These are phyloP conservation scores for Linum trigynum DNA, from an alignment of 345 rosid genomes.

Conservation along the genomic window DNA sequence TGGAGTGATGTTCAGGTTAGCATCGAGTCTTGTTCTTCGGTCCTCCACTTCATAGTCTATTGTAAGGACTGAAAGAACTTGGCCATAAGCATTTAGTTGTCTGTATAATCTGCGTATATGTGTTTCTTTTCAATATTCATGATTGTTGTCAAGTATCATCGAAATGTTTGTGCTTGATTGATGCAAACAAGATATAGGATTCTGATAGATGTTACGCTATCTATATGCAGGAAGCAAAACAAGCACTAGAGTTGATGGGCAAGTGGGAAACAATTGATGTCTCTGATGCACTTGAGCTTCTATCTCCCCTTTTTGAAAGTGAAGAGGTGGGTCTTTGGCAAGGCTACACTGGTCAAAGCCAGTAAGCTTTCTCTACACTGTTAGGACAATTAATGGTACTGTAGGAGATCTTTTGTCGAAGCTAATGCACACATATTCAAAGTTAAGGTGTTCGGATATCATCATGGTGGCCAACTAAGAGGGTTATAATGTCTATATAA, in stretches of 20 bases:
- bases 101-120: background rate
- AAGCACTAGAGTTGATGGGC: constrained; percentile 81
- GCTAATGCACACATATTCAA: background rate
- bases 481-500: too few species aligned
- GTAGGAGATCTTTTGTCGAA: background rate
- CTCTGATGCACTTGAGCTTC: constrained; percentile 86
- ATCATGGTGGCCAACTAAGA: background rate
- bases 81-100: background rate
- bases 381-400: background rate
- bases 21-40: constrained; percentile 7
- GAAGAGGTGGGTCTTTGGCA: constrained; percentile 58
- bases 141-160: background rate
- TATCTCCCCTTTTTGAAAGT: constrained; percentile 88
- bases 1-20: constrained; percentile 97
- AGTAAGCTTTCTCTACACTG: background rate
- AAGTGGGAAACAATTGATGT: constrained; percentile 93
- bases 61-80: background rate
- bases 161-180: background rate
- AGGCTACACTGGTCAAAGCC: background rate
- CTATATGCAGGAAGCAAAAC: constrained; percentile 84
- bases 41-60: too few species aligned
- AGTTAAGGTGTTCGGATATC: background rate
- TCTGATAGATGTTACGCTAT: constrained; percentile 15
- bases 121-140: background rate
- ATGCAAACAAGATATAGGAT: background rate